These are phyloP conservation scores for Diplosphaera chodatii DNA, from an alignment of 139 green algal genomes.

Conservation along the genomic window DNA sequence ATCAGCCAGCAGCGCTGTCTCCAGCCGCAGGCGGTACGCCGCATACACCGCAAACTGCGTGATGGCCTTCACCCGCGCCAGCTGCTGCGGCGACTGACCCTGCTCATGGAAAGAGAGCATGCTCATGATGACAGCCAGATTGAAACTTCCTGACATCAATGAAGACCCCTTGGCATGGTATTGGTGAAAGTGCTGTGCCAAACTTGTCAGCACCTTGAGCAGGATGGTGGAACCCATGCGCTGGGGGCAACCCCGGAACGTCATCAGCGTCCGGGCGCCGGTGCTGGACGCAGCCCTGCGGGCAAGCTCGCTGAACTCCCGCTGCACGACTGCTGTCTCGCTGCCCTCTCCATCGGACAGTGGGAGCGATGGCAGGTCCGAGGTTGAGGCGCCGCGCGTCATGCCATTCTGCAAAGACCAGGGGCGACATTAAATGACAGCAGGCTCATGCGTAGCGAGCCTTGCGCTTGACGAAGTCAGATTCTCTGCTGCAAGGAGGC, in stretches of 20 bases:
- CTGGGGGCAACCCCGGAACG: slow-evolving; percentile 63
- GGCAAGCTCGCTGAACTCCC: neutral
- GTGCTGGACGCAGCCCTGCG: neutral
- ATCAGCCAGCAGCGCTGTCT: slow-evolving; percentile 59
- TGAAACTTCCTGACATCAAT: too few relatives aligned
- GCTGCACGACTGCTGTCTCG: neutral
- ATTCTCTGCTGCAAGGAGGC: too few relatives aligned
- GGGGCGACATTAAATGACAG: too few relatives aligned
- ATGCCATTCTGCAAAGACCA: neutral
- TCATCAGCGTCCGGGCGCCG: slow-evolving; percentile 46
- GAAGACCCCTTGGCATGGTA: too few relatives aligned
- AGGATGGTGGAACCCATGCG: slow-evolving; percentile 68
- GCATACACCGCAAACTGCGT: slow-evolving; percentile 56
- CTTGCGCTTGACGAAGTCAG: too few relatives aligned
- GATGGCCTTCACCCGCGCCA: slow-evolving; percentile 43
- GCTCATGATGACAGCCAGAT: too few relatives aligned
- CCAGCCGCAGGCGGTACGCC: slow-evolving; percentile 55
- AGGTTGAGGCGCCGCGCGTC: neutral
- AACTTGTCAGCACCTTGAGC: slow-evolving; percentile 36
- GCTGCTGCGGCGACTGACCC: slow-evolving; percentile 23
- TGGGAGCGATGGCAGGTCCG: neutral
- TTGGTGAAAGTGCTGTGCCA: too few relatives aligned
- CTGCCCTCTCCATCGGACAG: slow-evolving; percentile 7
- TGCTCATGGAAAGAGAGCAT: too few relatives aligned
- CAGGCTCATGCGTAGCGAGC: too few relatives aligned